These are phyloP conservation scores for Leccinum subgranulosum DNA, from an alignment of 768 basidiomycete species.

Conservation along the genomic window DNA sequence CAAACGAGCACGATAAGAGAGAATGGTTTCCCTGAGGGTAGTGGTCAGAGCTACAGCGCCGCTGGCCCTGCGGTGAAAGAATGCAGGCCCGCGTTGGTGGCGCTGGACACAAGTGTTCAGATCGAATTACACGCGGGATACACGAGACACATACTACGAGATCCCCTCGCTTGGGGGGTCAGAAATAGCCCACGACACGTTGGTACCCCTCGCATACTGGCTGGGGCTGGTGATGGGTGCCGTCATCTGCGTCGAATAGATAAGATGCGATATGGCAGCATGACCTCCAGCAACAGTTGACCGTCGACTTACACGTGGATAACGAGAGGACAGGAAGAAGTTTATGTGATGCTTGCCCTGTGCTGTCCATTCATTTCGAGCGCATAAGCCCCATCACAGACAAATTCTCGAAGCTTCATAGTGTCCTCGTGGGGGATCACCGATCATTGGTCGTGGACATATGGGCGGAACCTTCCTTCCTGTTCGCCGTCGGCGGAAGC, in stretches of 20 bases:
- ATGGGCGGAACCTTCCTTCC: not conserved
- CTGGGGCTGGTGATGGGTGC: conserved; percentile 43
- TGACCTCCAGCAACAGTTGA: conserved; percentile 68
- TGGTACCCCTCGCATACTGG: conserved; percentile 41
- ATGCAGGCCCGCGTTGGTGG: conserved; percentile 39
- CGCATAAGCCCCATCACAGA: not conserved
- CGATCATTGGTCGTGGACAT: not conserved
- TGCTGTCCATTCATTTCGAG: not conserved
- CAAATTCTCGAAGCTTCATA: not conserved
- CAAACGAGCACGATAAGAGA: conserved; percentile 50
- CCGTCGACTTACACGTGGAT: conserved; percentile 40
- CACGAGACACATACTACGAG: conserved; percentile 50
- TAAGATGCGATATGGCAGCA: conserved; percentile 57
- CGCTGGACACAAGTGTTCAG: conserved; percentile 33
- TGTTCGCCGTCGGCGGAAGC: not conserved
- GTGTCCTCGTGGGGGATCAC: not conserved
- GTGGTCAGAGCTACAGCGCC: conserved; percentile 45
- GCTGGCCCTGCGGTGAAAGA: conserved; percentile 48
- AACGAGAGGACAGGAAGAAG: not conserved
- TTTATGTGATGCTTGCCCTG: not conserved
- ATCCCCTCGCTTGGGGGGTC: conserved; percentile 56
- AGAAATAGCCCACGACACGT: conserved; percentile 59
- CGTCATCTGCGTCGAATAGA: conserved; percentile 51
- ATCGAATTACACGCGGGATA: not conserved
- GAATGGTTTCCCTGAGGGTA: conserved; percentile 47